phyloP scores from a whole-genome alignment of 345 rosid genomes.

The Carallia pectinifolia region DNA sequence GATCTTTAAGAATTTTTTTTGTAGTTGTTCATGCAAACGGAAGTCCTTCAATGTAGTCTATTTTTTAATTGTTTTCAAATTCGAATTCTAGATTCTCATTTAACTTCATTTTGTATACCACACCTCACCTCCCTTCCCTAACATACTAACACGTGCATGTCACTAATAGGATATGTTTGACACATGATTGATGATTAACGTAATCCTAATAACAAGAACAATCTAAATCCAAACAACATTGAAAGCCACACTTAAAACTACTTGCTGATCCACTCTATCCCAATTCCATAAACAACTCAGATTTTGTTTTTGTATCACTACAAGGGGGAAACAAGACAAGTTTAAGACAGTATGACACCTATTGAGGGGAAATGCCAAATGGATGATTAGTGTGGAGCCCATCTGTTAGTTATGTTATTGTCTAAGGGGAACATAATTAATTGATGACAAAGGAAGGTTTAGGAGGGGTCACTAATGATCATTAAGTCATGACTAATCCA shows the following conservation, averaged over 20 bases:
- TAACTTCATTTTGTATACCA: no score
- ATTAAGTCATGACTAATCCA: constrained; percentile 9
- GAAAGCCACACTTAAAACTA: constrained; percentile 16
- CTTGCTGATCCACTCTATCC: neutral
- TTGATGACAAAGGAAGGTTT: constrained; percentile 26
- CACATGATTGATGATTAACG: constrained; percentile 8
- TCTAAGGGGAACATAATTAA: constrained; percentile 12
- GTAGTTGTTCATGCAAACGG: no score
- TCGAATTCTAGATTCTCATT: no score
- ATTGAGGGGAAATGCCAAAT: constrained; percentile 17
- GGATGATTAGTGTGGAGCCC: constrained; percentile 42
- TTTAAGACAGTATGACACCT: constrained; percentile 15
- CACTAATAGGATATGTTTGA: constrained; percentile 10
- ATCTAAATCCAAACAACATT: constrained; percentile 8
- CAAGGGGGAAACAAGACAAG: neutral
- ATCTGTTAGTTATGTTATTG: constrained; percentile 26
- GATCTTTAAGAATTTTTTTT: no score
- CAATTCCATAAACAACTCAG: constrained; percentile 12
- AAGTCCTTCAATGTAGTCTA: no score
- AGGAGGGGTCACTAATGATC: constrained; percentile 16
- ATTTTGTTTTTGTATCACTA: neutral
- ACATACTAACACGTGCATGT: constrained; percentile 7
- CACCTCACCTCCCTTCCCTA: no score
- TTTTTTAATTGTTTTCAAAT: no score
- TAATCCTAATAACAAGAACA: neutral